phyloP scores from a whole-genome alignment of 352 stramenopile genomes.

The Globisporangium lucens region DNA sequence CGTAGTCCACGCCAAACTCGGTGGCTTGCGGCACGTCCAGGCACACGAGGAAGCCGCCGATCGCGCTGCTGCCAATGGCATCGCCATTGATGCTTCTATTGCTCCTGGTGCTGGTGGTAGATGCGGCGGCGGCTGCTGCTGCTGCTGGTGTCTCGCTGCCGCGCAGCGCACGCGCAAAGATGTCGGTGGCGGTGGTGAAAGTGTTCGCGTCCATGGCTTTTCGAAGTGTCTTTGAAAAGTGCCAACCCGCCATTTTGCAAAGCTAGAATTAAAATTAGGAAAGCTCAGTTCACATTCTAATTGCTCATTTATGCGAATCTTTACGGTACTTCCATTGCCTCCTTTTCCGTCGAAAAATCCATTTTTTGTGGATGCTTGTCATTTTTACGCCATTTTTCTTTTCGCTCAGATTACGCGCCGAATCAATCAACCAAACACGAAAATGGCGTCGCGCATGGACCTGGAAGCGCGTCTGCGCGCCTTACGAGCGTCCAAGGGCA shows the following conservation, averaged over 20 bases:
- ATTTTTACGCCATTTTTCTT: not conserved
- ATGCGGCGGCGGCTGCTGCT: not conserved
- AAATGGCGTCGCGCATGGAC: conserved; percentile 39
- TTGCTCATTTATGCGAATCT: not conserved
- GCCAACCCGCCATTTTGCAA: not conserved
- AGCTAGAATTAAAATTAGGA: not conserved
- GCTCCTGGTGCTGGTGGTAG: not conserved
- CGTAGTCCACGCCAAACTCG: conserved; percentile 86
- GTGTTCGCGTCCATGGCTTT: conserved; percentile 14
- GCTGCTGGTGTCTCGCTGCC: not conserved
- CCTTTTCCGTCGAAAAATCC: not conserved
- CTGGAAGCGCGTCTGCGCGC: conserved; percentile 60
- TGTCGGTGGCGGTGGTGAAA: conserved; percentile 22
- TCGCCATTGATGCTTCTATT: not conserved
- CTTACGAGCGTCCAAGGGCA: conserved; percentile 36
- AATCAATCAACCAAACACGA: not conserved
- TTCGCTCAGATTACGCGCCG: not conserved
- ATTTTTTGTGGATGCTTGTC: not conserved
- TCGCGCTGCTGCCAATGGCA: conserved; percentile 1
- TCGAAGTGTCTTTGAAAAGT: not conserved
- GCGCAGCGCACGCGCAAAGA: conserved; percentile 41
- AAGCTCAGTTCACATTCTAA: not conserved
- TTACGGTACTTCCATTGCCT: not conserved
- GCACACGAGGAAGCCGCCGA: conserved; percentile 80
- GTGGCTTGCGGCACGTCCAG: conserved; percentile 72